Base-by-base conservation (phyloP, 192 early-diverging fungal species). In the Funneliformis mosseae region DNA sequence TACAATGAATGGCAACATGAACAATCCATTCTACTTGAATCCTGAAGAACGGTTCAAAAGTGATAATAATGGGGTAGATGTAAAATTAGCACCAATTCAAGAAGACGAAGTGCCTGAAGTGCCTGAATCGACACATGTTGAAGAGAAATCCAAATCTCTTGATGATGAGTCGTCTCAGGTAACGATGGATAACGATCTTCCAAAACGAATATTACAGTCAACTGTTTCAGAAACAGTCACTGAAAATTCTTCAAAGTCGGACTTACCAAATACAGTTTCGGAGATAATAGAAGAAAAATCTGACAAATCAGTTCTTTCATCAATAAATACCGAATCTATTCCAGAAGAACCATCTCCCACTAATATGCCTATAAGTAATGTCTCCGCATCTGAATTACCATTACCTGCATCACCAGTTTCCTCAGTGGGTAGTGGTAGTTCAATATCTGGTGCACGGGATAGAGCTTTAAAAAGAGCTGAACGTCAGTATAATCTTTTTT, bases 1-100 rank as follows among this genome's bases (percentile, higher is more conserved):
- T 27, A 43, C 60, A 41, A 39, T 77, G 5, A 77, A 61, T 63
- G 75, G 75, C 14, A 46, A 77, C 5, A 5, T 45, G 11, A 77
- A 33, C 3, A 33, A 77, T 77, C 61, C 61, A 1, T 61, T 77
- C 16, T 77, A 41, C 21, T 16, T 42, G 8, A 63, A 77, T 41
- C 60, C 75, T 9, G 75, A 77, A 64, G 60, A 77, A 43, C 33
- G 75, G 21, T 77, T 77, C 63, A 64, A 64, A 45, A 71, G 5
- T 16, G 69, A 71, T 33, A 39, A 71, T 39, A 41, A 74, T 55
- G 72, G 46, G 0, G 7, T 2, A 28, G 72, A 55, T 12, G 25
- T 9, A 55, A 28, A 16, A n/a, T 59, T 74, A 74, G 46, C 27
- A 25, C 43, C 72, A 23, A 50, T 74, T 23, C 23, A 74, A 50